A percentile compares a stretch with the other conserved stretches of the same genome.
Evolutionary conservation across 177 flowering plant species (phyloP).

Genomic region (Telopea speciosissima): DNA sequence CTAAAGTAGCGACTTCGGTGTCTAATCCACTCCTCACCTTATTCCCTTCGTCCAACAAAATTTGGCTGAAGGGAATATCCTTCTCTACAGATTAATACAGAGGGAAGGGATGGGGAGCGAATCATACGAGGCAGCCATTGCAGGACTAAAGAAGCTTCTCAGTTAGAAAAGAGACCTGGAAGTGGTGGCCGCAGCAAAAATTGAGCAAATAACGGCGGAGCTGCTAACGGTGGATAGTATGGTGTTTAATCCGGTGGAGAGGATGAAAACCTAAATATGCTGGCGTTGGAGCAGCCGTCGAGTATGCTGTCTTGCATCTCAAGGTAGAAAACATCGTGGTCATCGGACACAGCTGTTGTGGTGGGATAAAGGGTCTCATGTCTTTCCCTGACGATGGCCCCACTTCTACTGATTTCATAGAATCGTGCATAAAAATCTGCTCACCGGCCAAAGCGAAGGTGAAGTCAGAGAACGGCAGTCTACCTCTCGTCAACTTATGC

Average conservation of each 20-base stretch:
- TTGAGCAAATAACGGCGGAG: conserved; percentile 61
- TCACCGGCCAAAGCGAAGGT: conserved; percentile 76
- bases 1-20: no score
- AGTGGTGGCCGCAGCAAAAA: conserved; percentile 57
- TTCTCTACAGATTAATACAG: no score
- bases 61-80: background rate
- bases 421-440: conserved; percentile 83
- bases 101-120: conserved; percentile 44
- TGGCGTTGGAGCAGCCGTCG: conserved; percentile 78
- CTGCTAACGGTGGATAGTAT: conserved; percentile 19
- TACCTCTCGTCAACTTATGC: conserved; percentile 41
- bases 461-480: conserved; percentile 23
- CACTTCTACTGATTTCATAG: conserved; percentile 77
- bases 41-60: no score
- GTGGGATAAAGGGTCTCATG: conserved; percentile 97
- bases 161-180: conserved; percentile 53
- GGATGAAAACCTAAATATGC: conserved; percentile 32
- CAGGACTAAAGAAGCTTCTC: conserved; percentile 51
- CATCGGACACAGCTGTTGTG: conserved; percentile 93
- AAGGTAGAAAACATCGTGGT: conserved; percentile 94
- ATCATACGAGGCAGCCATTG: conserved; percentile 66
- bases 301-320: conserved; percentile 86
- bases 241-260: conserved; percentile 40
- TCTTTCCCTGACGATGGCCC: conserved; percentile 54
- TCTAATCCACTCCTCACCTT: no score